Base-by-base conservation (phyloP, 305 asterid species). In the Nicotiana rustica region DNA sequence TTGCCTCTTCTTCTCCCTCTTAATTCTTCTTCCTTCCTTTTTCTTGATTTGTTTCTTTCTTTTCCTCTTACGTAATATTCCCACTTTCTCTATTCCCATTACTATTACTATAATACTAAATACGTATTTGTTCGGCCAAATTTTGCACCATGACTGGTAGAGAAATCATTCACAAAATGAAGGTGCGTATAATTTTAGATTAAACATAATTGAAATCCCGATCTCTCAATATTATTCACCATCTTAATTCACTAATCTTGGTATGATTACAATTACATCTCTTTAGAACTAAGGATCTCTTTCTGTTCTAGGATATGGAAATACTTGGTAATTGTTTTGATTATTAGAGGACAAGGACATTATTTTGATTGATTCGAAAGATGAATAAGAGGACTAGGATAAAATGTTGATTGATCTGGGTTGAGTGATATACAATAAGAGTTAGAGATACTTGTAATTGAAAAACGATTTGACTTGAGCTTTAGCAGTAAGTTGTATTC, bases 81-180 rank as follows among this genome's bases (percentile, higher is more conserved):
- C 17, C 38, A 81, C 47, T 7, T 19, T 68, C 36, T 12, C n/a
- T 5, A 62, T 7, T 25, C 69, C 19, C 19, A 15, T 19, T 15
- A 29, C n/a, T n/a, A 6, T 6, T 25, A 25, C 29, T 31, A 33
- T 33, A 62, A 25, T 64, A 64, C 17, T 25, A 41, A 41, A 0
- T 55, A 47, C 65, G 66, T 38, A 10, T 9, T 15, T 62, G 12
- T 17, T 3, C 9, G 6, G 5, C 78, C 38, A 1, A 44, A 7
- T n/a, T 81, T 64, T 77, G 18, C 73, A 78, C 1, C 82, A 93
- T 90, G 93, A n/a, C 91, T 10, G 92, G 92, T 18, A 85, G 87
- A 83, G 93, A 90, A 83, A 85, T 91, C 61, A 71, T 92, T 33
- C 86, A 86, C 41, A 93, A 91, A 86, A 88, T 91, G 85, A 93